Percentiles rank a stretch among this genome's conserved stretches.
These are phyloP conservation scores for Coemansia sp. DNA, from an alignment of 192 early-diverging fungal species.

Conservation along the genomic window DNA sequence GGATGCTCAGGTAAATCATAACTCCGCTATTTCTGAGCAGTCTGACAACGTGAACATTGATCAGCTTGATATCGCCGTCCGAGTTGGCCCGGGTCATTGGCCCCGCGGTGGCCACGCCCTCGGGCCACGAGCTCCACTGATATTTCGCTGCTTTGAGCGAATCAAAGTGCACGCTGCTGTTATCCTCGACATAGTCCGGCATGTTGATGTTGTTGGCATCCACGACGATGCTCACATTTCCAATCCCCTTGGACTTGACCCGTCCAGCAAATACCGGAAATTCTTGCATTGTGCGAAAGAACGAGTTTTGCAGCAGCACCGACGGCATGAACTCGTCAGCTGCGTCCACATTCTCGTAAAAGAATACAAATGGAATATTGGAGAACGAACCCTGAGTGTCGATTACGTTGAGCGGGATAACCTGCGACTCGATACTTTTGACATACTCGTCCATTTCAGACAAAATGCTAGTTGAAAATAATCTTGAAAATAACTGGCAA, in stretches of 20 bases:
- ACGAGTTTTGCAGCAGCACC: constrained; percentile 17
- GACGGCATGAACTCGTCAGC: constrained; percentile 25
- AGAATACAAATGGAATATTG: constrained; percentile 48
- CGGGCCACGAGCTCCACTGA: constrained; percentile 39
- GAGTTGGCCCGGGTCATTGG: constrained; percentile 19
- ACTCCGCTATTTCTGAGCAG: constrained; percentile 37
- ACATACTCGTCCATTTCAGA: constrained; percentile 4
- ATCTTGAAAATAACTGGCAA: too few species aligned
- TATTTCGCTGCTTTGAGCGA: constrained; percentile 19
- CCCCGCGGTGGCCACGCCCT: constrained; percentile 30
- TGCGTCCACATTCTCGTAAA: constrained; percentile 26
- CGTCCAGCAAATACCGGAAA: constrained; percentile 30
- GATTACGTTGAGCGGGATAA: constrained; percentile 18
- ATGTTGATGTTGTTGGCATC: constrained; percentile 26
- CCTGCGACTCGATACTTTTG: constrained; percentile 32
- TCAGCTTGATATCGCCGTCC: constrained; percentile 32
- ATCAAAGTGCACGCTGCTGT: constrained; percentile 20
- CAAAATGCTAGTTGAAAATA: too few species aligned
- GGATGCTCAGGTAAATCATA: constrained; percentile 38
- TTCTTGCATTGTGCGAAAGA: constrained; percentile 21
- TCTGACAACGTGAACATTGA: constrained; percentile 39
- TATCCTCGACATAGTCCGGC: constrained; percentile 34
- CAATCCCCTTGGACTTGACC: constrained; percentile 13
- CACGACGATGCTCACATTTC: constrained; percentile 29
- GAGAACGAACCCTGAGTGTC: constrained; percentile 45